phyloP scores from a whole-genome alignment of 2,329 filamentous ascomycete genomes.

The Sodiomyces alkalinus region DNA sequence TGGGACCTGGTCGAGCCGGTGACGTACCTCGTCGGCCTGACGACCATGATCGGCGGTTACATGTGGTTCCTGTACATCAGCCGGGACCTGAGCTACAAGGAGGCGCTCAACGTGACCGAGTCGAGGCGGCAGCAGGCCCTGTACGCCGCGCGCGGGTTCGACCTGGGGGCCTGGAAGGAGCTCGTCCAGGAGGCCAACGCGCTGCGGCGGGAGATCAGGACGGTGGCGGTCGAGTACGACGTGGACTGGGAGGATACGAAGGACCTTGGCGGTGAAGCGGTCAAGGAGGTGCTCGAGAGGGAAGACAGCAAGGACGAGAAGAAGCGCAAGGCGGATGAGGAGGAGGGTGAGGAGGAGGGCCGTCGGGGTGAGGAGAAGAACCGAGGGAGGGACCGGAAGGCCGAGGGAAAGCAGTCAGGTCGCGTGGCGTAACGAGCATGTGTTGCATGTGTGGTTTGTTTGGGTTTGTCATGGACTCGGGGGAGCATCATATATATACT shows the following conservation, averaged over 20 bases:
- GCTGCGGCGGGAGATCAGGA: constrained; percentile 63
- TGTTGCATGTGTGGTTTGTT: too few relatives aligned
- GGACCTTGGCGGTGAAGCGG: constrained; percentile 56
- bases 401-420: background rate
- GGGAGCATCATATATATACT: too few relatives aligned
- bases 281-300: constrained; percentile 39
- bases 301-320: constrained; percentile 27
- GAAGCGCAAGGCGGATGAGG: constrained; percentile 20
- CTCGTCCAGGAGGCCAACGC: constrained; percentile 68
- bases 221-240: constrained; percentile 73
- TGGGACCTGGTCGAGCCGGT: constrained; percentile 90
- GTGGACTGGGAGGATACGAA: constrained; percentile 72
- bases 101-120: constrained; percentile 77
- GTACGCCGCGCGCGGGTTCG: constrained; percentile 63
- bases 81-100: constrained; percentile 73
- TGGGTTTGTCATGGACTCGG: too few relatives aligned
- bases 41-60: constrained; percentile 77
- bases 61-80: constrained; percentile 92
- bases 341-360: constrained; percentile 18
- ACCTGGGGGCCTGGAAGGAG: constrained; percentile 61
- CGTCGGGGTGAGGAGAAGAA: constrained; percentile 7
- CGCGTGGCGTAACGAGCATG: too few relatives aligned
- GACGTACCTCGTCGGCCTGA: constrained; percentile 77
- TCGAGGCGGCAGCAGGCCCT: constrained; percentile 60
- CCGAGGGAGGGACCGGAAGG: constrained; percentile 1